Conservation (phyloP, 495 filamentous ascomycete genomes). For the Thermothielavioides terrestris region DNA sequence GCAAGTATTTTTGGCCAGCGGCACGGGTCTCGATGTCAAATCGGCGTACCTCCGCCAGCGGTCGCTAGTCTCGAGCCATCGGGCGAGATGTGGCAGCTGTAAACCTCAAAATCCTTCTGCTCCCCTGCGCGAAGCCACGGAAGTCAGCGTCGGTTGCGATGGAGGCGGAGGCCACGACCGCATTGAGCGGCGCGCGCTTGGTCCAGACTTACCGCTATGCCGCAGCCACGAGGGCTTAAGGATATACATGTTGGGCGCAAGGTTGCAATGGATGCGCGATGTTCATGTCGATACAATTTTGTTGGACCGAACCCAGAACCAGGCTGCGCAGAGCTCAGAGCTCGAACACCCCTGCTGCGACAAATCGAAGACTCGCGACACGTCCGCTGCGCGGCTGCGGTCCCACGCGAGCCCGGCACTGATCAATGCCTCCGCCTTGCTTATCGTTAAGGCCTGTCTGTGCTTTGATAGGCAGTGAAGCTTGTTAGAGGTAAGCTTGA, state of each 20-base stretch:
- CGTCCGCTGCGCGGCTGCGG: slow-evolving; percentile 10
- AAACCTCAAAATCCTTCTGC: slow-evolving; percentile 95
- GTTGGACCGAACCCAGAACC: not conserved
- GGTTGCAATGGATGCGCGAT: slow-evolving; percentile 13
- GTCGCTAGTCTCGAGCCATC: slow-evolving; percentile 88
- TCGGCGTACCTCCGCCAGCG: slow-evolving; percentile 67
- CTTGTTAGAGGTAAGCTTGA: too few relatives aligned
- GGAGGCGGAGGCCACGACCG: too few relatives aligned
- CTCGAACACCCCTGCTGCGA: not conserved
- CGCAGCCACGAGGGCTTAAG: slow-evolving; percentile 91
- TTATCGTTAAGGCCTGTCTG: not conserved
- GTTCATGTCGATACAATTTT: slow-evolving; percentile 16
- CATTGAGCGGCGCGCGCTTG: not conserved
- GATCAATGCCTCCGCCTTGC: not conserved
- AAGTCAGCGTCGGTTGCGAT: slow-evolving; percentile 10
- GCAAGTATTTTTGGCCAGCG: not conserved
- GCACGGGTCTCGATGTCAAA: not conserved
- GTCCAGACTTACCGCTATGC: slow-evolving; percentile 60
- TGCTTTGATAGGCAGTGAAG: too few relatives aligned
- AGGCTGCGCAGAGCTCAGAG: too few relatives aligned
- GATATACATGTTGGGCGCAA: slow-evolving; percentile 56
- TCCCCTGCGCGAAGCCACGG: slow-evolving; percentile 51
- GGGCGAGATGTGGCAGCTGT: slow-evolving; percentile 92
- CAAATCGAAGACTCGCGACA: slow-evolving; percentile 1
- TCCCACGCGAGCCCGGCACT: not conserved